These are phyloP conservation scores for Beauveria bassiana DNA, from an alignment of 2,329 filamentous ascomycete species.

Conservation along the genomic window DNA sequence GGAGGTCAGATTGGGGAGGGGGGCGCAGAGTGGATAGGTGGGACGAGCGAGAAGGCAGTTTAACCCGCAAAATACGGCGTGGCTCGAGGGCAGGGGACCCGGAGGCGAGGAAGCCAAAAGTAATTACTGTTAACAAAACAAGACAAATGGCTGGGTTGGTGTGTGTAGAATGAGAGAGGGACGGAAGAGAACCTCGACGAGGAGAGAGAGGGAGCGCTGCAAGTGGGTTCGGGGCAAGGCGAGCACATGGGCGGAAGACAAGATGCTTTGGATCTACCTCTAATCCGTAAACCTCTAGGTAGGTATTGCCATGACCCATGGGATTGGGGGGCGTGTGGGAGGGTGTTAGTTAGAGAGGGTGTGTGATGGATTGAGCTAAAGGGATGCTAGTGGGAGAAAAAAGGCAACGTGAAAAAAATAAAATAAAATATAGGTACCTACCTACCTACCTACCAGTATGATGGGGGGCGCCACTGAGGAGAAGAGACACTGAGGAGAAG, in stretches of 20 bases:
- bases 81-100: background rate
- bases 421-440: no score
- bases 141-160: background rate
- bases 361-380: background rate
- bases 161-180: background rate
- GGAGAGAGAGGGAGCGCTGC: background rate
- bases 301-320: background rate
- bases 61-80: constrained; percentile 8
- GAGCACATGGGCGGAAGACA: constrained; percentile 10
- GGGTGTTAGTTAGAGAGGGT: background rate
- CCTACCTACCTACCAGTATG: no score
- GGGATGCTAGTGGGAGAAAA: no score
- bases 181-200: background rate
- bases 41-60: constrained; percentile 5
- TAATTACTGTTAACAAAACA: background rate
- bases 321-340: no score
- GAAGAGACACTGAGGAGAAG: no score
- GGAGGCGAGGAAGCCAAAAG: background rate
- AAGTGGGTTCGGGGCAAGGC: constrained; percentile 5
- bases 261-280: constrained; percentile 6
- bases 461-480: no score
- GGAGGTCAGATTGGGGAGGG: constrained; percentile 7
- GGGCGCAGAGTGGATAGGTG: constrained; percentile 3
- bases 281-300: background rate
- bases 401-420: no score